Evolutionary conservation across 805 yeast species (phyloP).

Genomic region (Sungouiozyma ichnusensis): DNA sequence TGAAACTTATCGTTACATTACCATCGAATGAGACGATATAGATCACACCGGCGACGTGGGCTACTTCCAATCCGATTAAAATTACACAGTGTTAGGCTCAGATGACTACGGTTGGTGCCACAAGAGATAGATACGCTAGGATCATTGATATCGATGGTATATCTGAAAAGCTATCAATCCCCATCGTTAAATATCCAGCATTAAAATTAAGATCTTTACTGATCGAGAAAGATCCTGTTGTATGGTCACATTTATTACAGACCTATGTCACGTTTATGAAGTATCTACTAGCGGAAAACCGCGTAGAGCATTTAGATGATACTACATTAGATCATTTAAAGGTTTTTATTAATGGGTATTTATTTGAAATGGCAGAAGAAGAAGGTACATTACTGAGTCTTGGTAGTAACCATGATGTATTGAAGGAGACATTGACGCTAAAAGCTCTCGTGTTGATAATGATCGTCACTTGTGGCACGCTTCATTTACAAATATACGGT

Average conservation of each 20-base stretch:
- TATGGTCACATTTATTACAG: constrained; percentile 66
- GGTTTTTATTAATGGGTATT: constrained; percentile 44
- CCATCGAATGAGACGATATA: too few species aligned
- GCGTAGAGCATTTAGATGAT: constrained; percentile 34
- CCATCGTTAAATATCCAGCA: constrained; percentile 65
- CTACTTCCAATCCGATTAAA: too few species aligned
- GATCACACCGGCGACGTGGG: too few species aligned
- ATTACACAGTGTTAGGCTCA: too few species aligned
- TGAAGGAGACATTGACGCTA: constrained; percentile 38
- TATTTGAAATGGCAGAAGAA: constrained; percentile 54
- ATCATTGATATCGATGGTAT: constrained; percentile 15
- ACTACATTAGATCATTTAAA: constrained; percentile 50
- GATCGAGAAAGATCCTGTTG: constrained; percentile 74
- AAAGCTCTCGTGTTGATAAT: constrained; percentile 41
- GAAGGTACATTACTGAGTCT: constrained; percentile 50
- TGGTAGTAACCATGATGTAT: constrained; percentile 65
- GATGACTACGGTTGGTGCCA: neutral
- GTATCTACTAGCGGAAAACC: constrained; percentile 31
- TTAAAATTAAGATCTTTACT: constrained; percentile 64
- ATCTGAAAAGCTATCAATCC: constrained; percentile 29
- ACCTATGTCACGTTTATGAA: constrained; percentile 47
- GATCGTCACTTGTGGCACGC: constrained; percentile 42
- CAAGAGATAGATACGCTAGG: neutral
- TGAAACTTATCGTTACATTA: too few species aligned
- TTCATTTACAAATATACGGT: constrained; percentile 47